Evolutionary conservation across 1,284 basidiomycete species (phyloP).

Genomic region (Heterobasidion occidentale): DNA sequence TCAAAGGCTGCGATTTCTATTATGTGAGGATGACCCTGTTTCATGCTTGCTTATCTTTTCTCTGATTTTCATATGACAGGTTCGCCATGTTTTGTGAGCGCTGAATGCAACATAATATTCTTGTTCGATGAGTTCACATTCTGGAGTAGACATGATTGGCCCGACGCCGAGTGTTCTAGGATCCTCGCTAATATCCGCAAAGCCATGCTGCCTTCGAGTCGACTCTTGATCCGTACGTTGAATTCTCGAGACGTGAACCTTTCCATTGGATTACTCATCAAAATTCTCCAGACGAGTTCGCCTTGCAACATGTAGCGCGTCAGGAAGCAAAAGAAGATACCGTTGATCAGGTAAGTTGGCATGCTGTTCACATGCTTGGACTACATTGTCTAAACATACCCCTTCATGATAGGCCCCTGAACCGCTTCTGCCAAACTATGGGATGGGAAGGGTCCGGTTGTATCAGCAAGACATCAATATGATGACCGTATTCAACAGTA

Average conservation of each 20-base stretch:
- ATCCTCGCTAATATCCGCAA: background rate
- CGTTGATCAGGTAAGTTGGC: too few relatives aligned
- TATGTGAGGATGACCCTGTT: background rate
- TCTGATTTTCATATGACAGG: background rate
- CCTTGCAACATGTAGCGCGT: background rate
- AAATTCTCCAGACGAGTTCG: background rate
- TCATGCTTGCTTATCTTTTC: background rate
- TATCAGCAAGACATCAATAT: background rate
- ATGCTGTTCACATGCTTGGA: too few relatives aligned
- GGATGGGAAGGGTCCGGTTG: background rate
- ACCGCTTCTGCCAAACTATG: slow-evolving; percentile 1
- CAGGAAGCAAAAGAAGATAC: background rate
- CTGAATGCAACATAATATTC: background rate
- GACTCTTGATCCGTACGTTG: background rate
- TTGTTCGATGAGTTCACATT: too few relatives aligned
- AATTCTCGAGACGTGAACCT: background rate
- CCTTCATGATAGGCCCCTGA: background rate
- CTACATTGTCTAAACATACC: background rate
- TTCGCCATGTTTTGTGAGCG: background rate
- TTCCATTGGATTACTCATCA: background rate
- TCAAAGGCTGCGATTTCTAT: background rate
- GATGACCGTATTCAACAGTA: background rate
- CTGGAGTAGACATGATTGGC: background rate
- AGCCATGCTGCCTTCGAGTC: background rate
- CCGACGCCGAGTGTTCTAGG: background rate